These are phyloP conservation scores for Neurospora sp. DNA, from an alignment of 495 filamentous ascomycete genomes.

Conservation along the genomic window DNA sequence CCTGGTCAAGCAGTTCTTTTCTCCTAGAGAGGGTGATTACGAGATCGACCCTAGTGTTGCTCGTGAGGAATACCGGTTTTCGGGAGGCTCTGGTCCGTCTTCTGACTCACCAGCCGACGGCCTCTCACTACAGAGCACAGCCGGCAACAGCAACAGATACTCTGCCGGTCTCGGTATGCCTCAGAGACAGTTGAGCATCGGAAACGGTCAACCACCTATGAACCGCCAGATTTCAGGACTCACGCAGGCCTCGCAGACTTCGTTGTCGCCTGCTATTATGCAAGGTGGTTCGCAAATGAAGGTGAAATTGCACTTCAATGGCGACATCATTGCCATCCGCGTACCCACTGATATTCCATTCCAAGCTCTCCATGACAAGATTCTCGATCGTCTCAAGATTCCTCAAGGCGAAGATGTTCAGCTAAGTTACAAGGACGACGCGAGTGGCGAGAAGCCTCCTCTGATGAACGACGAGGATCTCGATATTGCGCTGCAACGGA, in stretches of 20 bases:
- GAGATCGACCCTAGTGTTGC: slow-evolving; percentile 67
- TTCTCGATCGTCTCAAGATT: slow-evolving; percentile 67
- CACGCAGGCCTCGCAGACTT: slow-evolving; percentile 56
- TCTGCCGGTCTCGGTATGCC: slow-evolving; percentile 47
- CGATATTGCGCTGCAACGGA: slow-evolving; percentile 66
- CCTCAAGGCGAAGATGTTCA: slow-evolving; percentile 52
- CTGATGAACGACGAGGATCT: slow-evolving; percentile 74
- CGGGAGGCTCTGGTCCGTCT: slow-evolving; percentile 61
- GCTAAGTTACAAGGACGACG: slow-evolving; percentile 81
- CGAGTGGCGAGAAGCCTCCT: slow-evolving; percentile 59
- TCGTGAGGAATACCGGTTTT: slow-evolving; percentile 60
- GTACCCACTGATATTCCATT: slow-evolving; percentile 73
- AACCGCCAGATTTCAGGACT: slow-evolving; percentile 65
- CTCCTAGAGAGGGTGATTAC: slow-evolving; percentile 81
- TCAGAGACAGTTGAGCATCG: slow-evolving; percentile 41
- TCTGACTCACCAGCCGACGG: slow-evolving; percentile 46
- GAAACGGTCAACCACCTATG: slow-evolving; percentile 50
- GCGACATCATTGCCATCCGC: slow-evolving; percentile 84
- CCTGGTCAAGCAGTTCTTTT: slow-evolving; percentile 82
- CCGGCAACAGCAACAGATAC: slow-evolving; percentile 40
- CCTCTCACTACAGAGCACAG: slow-evolving; percentile 68
- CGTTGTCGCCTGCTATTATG: slow-evolving; percentile 38
- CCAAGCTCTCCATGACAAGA: slow-evolving; percentile 69
- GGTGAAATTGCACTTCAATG: slow-evolving; percentile 87
- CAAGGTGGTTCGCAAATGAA: slow-evolving; percentile 51